phyloP scores from a whole-genome alignment of 202 grass and related monocot species.

The Zoysia matrella region DNA sequence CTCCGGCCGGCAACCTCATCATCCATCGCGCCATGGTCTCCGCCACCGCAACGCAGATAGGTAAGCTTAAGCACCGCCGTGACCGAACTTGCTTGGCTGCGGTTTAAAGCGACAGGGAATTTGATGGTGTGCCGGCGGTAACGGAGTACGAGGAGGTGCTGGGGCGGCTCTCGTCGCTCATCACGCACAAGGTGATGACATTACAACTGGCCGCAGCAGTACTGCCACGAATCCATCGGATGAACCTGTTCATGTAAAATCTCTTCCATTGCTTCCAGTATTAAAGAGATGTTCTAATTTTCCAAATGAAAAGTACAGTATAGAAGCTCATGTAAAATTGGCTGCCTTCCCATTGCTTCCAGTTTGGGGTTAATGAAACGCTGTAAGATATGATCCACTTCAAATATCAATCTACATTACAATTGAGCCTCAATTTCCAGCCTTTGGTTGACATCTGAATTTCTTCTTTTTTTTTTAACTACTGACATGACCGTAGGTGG shows the following conservation, averaged over 20 bases:
- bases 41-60: slow-evolving; percentile 14
- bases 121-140: slow-evolving; percentile 18
- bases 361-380: too few relatives aligned
- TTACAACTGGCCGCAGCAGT: too few relatives aligned
- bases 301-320: neutral
- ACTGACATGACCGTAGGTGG: neutral
- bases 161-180: slow-evolving; percentile 26
- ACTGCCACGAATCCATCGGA: too few relatives aligned
- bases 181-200: too few relatives aligned
- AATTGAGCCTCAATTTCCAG: neutral
- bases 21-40: slow-evolving; percentile 45
- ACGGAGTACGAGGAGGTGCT: slow-evolving; percentile 68
- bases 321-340: neutral
- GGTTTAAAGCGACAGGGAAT: neutral
- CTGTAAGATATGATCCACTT: neutral
- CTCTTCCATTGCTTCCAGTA: too few relatives aligned
- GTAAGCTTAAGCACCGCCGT: slow-evolving; percentile 13
- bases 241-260: too few relatives aligned
- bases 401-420: neutral
- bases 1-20: neutral
- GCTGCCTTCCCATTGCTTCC: too few relatives aligned
- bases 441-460: neutral
- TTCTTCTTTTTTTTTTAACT: neutral
- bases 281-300: too few relatives aligned
- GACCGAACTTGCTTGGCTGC: neutral